These are phyloP conservation scores for Linum tenue DNA, from an alignment of 345 rosid species.

Conservation along the genomic window DNA sequence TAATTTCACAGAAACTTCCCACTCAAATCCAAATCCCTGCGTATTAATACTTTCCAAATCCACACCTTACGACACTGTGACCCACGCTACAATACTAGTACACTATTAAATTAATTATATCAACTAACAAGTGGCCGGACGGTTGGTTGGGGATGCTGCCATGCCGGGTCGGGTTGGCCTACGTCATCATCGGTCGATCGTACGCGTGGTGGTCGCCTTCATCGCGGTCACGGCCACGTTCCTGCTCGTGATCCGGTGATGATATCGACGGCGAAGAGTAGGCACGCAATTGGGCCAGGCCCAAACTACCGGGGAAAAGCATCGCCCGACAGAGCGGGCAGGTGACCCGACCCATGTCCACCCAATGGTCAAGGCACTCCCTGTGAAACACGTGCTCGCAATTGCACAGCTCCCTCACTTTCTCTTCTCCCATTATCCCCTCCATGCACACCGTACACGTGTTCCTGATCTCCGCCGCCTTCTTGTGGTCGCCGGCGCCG, in stretches of 20 bases:
- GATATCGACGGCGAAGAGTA: neutral
- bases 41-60: no score
- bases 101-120: no score
- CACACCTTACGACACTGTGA: no score
- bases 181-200: no score
- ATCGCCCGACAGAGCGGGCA: constrained; percentile 42
- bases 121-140: no score
- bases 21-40: no score
- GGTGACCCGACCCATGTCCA: constrained; percentile 33
- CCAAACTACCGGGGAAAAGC: constrained; percentile 20
- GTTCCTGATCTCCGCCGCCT: neutral
- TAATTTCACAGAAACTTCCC: no score
- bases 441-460: constrained; percentile 38
- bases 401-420: constrained; percentile 31
- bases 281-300: neutral
- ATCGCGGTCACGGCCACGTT: neutral
- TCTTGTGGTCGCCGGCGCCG: constrained; percentile 1
- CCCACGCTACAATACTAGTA: no score
- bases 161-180: neutral
- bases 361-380: constrained; percentile 39
- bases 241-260: neutral
- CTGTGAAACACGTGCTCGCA: constrained; percentile 40
- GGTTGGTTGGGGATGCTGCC: no score
- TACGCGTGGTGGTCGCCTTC: no score
- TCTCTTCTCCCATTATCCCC: constrained; percentile 17